Percentiles rank a stretch among this genome's conserved stretches.
phyloP scores from a whole-genome alignment of 73 alveolate genomes.

The Paramecium bursaria region DNA sequence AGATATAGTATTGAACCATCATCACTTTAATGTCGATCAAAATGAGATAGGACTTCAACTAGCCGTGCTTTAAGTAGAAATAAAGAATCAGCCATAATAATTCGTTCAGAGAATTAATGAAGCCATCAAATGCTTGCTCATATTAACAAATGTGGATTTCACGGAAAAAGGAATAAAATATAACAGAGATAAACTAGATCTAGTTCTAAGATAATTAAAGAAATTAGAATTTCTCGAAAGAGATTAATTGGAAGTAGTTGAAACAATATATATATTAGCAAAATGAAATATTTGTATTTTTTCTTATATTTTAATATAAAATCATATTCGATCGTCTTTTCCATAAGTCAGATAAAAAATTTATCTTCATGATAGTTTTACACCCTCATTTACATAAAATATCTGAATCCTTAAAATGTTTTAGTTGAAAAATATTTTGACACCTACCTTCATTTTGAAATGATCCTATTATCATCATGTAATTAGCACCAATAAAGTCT shows the following conservation, averaged over 20 bases:
- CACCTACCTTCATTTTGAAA: too few species aligned
- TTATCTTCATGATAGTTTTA: too few species aligned
- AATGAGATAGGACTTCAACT: conserved; percentile 18
- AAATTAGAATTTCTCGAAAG: conserved; percentile 4
- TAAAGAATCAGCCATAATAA: not conserved
- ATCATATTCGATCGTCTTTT: too few species aligned
- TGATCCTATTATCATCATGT: too few species aligned
- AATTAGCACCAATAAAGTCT: too few species aligned
- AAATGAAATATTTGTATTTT: not conserved
- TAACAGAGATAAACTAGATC: conserved; percentile 19
- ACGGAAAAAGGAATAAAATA: not conserved
- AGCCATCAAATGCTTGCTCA: not conserved
- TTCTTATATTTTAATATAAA: too few species aligned
- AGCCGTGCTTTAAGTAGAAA: conserved; percentile 2
- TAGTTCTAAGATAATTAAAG: conserved; percentile 28
- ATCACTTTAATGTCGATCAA: conserved; percentile 21
- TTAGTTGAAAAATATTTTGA: too few species aligned
- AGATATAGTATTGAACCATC: conserved; percentile 40
- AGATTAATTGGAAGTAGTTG: conserved; percentile 53
- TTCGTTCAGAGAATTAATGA: conserved; percentile 9
- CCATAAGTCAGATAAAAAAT: too few species aligned
- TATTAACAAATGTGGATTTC: conserved; percentile 11
- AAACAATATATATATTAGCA: conserved; percentile 11
- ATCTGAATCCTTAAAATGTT: too few species aligned
- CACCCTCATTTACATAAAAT: too few species aligned